Conservation (phyloP, 225 moss, liverwort and hornwort species). For the Ulota crispa region DNA sequence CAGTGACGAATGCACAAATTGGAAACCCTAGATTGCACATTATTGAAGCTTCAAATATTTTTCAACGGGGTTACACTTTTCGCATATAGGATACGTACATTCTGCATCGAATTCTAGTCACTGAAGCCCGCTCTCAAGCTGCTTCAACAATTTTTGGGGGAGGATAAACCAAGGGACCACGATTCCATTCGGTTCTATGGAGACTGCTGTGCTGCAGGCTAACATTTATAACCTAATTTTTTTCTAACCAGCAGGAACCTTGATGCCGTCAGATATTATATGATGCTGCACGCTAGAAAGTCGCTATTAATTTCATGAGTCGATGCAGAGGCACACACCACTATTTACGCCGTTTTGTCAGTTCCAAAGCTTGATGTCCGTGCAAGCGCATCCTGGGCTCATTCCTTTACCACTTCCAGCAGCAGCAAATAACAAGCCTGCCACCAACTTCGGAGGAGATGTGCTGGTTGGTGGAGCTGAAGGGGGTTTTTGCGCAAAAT, state of each 20-base stretch:
- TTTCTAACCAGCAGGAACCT: conserved; percentile 33
- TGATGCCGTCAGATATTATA: conserved; percentile 28
- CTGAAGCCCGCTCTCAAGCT: conserved; percentile 34
- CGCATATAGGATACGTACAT: conserved; percentile 41
- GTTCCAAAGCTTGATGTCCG: conserved; percentile 32
- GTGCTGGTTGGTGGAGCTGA: conserved; percentile 5
- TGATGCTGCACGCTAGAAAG: conserved; percentile 28
- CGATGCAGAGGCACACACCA: conserved; percentile 17
- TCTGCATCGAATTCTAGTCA: conserved; percentile 23
- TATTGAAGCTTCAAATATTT: conserved; percentile 17
- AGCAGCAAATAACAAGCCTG: conserved; percentile 27
- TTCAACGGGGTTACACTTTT: conserved; percentile 30
- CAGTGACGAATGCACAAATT: not conserved
- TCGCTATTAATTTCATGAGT: conserved; percentile 7
- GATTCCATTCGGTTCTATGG: conserved; percentile 29
- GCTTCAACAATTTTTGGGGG: conserved; percentile 11
- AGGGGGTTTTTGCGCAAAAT: conserved; percentile 39
- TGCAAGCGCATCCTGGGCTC: conserved; percentile 33
- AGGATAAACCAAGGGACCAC: conserved; percentile 25
- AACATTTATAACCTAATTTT: conserved; percentile 28
- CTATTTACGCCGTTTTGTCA: conserved; percentile 17
- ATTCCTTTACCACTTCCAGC: conserved; percentile 13
- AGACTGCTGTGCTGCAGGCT: conserved; percentile 26
- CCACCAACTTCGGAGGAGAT: conserved; percentile 16
- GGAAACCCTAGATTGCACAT: conserved; percentile 11